A percentile compares a stretch with the other conserved stretches of the same genome.
phyloP scores from a whole-genome alignment of 306 rosid species.

The Vigna mungo region DNA sequence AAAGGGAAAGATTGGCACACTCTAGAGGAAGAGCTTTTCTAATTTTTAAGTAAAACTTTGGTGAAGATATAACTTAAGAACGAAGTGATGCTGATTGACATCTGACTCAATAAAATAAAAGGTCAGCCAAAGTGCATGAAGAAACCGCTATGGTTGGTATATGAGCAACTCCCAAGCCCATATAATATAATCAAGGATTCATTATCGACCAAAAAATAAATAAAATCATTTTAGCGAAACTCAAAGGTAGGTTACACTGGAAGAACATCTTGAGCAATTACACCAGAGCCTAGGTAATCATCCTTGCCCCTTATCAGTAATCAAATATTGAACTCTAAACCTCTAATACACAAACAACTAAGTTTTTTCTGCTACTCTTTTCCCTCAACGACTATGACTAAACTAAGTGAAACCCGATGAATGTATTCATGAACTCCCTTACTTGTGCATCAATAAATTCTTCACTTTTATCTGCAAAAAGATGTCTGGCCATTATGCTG shows the following conservation, averaged over 20 bases:
- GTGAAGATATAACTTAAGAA: slow-evolving; percentile 5
- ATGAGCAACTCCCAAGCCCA: slow-evolving; percentile 12
- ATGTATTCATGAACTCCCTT: slow-evolving; percentile 39
- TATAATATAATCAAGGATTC: not conserved
- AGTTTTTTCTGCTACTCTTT: not conserved
- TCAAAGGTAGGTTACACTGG: not conserved
- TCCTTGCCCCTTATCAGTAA: slow-evolving; percentile 5
- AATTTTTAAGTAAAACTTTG: slow-evolving; percentile 11
- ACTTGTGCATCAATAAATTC: slow-evolving; percentile 95
- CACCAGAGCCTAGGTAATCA: slow-evolving; percentile 9
- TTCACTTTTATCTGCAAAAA: slow-evolving; percentile 93
- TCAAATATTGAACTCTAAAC: slow-evolving; percentile 35
- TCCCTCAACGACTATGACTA: slow-evolving; percentile 2
- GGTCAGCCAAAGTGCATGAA: slow-evolving; percentile 11
- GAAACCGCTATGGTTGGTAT: not conserved
- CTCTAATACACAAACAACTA: slow-evolving; percentile 18
- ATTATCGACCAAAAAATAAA: not conserved
- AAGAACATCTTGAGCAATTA: slow-evolving; percentile 1
- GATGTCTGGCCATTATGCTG: slow-evolving; percentile 99
- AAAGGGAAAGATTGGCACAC: slow-evolving; percentile 26
- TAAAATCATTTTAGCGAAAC: not conserved
- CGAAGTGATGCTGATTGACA: not conserved
- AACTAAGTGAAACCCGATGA: slow-evolving; percentile 18
- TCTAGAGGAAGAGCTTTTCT: slow-evolving; percentile 7
- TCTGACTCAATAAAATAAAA: slow-evolving; percentile 24